Evolutionary conservation across 2,329 filamentous ascomycete genomes (phyloP).

Genomic region (Aphanoascus verrucosus): DNA sequence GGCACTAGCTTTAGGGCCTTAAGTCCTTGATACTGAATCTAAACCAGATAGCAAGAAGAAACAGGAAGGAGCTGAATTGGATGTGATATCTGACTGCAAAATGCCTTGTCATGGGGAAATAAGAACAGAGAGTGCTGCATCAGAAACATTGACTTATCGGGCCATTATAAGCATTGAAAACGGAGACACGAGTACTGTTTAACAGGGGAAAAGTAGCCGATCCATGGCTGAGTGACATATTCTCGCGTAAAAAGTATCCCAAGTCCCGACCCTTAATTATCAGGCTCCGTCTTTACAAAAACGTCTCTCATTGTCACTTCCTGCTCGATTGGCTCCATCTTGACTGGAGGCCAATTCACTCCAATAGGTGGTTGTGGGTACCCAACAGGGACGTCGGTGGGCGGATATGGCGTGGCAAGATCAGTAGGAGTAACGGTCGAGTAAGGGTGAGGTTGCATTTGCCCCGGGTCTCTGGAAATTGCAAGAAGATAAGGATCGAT

Average conservation of each 20-base stretch:
- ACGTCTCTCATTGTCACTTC: constrained; percentile 15
- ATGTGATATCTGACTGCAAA: too few species aligned
- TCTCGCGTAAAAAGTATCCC: neutral
- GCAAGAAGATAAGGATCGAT: constrained; percentile 7
- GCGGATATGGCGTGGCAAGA: constrained; percentile 15
- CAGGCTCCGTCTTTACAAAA: constrained; percentile 20
- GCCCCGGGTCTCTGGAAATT: neutral
- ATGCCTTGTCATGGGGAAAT: too few species aligned
- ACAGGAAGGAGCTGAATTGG: too few species aligned
- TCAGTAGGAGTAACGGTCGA: constrained; percentile 18
- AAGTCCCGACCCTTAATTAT: constrained; percentile 2
- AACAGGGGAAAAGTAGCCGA: neutral
- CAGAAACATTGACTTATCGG: too few species aligned
- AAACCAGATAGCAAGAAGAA: too few species aligned
- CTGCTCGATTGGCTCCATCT: constrained; percentile 17
- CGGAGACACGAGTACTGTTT: neutral
- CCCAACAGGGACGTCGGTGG: constrained; percentile 8
- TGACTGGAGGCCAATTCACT: constrained; percentile 21
- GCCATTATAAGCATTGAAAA: neutral
- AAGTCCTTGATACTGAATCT: too few species aligned
- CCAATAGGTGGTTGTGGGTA: constrained; percentile 14
- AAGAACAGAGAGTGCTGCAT: too few species aligned
- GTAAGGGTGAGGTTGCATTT: neutral
- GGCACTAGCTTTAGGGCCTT: too few species aligned
- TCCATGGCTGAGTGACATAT: neutral